These are phyloP conservation scores for Neltuma alba DNA, from an alignment of 306 rosid species.

Conservation along the genomic window DNA sequence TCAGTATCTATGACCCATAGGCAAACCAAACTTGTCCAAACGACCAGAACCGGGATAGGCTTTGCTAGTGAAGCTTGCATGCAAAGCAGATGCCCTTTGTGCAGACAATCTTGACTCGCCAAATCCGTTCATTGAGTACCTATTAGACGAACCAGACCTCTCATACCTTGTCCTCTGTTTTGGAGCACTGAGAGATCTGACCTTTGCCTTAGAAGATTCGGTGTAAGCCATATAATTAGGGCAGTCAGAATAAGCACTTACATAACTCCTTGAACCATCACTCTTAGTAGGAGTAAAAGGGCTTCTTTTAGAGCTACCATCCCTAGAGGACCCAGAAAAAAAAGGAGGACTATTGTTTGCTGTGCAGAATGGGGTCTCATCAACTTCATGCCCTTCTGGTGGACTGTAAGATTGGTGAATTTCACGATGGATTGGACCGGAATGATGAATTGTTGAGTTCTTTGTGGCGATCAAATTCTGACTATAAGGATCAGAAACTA, in stretches of 20 bases:
- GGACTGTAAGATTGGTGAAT: conserved; percentile 52
- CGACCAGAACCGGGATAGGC: conserved; percentile 83
- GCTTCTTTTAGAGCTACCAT: conserved; percentile 44
- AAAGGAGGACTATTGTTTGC: conserved; percentile 60
- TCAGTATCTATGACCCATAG: conserved; percentile 56
- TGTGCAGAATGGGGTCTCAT: conserved; percentile 54
- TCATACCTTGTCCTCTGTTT: conserved; percentile 72
- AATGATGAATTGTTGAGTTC: conserved; percentile 55
- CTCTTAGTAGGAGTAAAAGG: conserved; percentile 74
- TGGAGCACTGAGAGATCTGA: conserved; percentile 77
- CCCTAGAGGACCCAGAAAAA: conserved; percentile 56
- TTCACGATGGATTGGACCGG: conserved; percentile 53
- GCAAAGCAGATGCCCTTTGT: conserved; percentile 55
- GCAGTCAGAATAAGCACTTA: conserved; percentile 56
- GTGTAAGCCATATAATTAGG: conserved; percentile 89
- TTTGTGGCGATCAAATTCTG: conserved; percentile 54
- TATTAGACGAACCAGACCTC: conserved; percentile 61
- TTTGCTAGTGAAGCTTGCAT: conserved; percentile 58
- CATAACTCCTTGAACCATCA: conserved; percentile 65
- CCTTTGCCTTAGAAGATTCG: conserved; percentile 77
- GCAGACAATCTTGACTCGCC: conserved; percentile 39
- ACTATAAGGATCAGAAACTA: conserved; percentile 46
- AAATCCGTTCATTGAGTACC: conserved; percentile 39
- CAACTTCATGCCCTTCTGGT: conserved; percentile 40
- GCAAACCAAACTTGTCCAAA: conserved; percentile 76